These are phyloP conservation scores for Phialophora verrucosa DNA, from an alignment of 2,329 filamentous ascomycete species.

Conservation along the genomic window DNA sequence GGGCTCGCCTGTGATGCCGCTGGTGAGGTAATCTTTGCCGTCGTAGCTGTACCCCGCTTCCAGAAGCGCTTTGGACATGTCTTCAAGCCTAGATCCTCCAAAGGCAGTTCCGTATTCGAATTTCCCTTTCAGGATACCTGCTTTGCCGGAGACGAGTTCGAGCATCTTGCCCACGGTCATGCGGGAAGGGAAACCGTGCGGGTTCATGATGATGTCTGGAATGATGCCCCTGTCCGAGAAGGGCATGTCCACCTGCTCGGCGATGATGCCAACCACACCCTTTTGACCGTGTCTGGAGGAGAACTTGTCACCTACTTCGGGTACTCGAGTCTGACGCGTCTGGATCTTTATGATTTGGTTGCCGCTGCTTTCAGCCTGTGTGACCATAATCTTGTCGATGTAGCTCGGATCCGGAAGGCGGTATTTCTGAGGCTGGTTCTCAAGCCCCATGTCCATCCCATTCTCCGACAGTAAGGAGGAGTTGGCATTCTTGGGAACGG, in stretches of 20 bases:
- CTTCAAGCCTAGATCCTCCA: constrained; percentile 80
- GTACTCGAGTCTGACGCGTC: constrained; percentile 91
- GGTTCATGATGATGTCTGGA: constrained; percentile 99
- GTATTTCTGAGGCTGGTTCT: constrained; percentile 65
- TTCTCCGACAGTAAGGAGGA: constrained; percentile 71
- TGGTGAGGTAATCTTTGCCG: constrained; percentile 96
- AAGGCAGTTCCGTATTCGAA: constrained; percentile 91
- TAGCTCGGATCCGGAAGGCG: constrained; percentile 83
- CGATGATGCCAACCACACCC: constrained; percentile 95
- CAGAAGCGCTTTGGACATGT: constrained; percentile 85
- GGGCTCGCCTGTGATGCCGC: constrained; percentile 90
- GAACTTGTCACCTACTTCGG: constrained; percentile 97
- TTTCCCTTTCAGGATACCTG: constrained; percentile 81
- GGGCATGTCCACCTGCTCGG: constrained; percentile 94
- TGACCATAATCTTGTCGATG: constrained; percentile 95
- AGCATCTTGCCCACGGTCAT: constrained; percentile 99
- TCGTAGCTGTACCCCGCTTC: constrained; percentile 93
- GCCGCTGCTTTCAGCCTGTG: constrained; percentile 82
- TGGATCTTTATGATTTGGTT: constrained; percentile 90
- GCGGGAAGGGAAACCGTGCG: constrained; percentile 97
- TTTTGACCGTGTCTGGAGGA: constrained; percentile 98
- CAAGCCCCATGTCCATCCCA: constrained; percentile 52
- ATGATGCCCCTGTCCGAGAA: constrained; percentile 88
- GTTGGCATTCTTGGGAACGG: constrained; percentile 77
- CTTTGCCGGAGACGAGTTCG: constrained; percentile 92